Evolutionary conservation across 176 grass and related monocot genomes (phyloP).

Genomic region (Oryza brachyantha): DNA sequence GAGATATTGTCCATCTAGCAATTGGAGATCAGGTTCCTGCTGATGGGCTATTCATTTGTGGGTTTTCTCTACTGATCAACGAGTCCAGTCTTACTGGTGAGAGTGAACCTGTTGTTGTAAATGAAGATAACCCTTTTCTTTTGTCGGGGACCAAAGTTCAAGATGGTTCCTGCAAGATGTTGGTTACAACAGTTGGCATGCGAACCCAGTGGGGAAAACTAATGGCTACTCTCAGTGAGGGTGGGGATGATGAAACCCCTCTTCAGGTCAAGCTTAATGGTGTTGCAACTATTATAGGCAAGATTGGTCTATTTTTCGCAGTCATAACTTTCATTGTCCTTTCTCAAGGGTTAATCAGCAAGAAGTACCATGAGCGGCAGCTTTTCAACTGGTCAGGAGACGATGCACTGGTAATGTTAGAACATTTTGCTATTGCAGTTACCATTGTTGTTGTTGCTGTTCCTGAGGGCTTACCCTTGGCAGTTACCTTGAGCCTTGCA

Average conservation of each 20-base stretch:
- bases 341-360: constrained; percentile 59
- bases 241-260: constrained; percentile 96
- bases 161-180: constrained; percentile 92
- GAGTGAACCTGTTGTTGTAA: constrained; percentile 78
- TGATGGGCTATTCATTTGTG: constrained; percentile 87
- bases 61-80: constrained; percentile 88
- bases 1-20: constrained; percentile 87
- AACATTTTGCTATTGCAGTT: constrained; percentile 95
- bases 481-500: constrained; percentile 90
- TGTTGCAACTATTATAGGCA: constrained; percentile 77
- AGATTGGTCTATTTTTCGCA: constrained; percentile 91
- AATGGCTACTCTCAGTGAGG: constrained; percentile 91
- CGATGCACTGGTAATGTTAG: constrained; percentile 74
- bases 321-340: constrained; percentile 95
- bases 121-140: constrained; percentile 85
- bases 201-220: constrained; percentile 96
- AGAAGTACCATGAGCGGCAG: constrained; percentile 44
- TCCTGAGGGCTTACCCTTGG: constrained; percentile 93
- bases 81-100: constrained; percentile 96
- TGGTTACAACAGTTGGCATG: constrained; percentile 95
- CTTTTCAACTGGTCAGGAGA: constrained; percentile 82
- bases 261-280: constrained; percentile 83
- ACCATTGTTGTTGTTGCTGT: constrained; percentile 98
- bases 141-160: constrained; percentile 92
- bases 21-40: constrained; percentile 97